Evolutionary conservation across 2,329 filamentous ascomycete species (phyloP), one percentile per base, ranked within the genome.

Genomic region (Cryphonectria radicalis): DNA sequence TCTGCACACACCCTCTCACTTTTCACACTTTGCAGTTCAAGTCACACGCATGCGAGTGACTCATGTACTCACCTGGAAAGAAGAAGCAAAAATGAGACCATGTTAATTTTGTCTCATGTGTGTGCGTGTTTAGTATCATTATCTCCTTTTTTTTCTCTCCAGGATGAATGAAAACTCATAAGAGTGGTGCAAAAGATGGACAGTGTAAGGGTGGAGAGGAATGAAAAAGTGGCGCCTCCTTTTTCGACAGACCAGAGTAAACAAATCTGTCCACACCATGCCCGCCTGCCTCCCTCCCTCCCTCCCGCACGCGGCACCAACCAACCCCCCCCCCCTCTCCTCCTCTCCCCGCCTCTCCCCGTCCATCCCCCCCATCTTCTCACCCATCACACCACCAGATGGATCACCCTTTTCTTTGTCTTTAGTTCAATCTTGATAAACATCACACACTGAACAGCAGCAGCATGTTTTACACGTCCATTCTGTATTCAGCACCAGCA

Each of bases 401-500:
- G 10, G 1, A 50, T 22, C 14, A n/a, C 19, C 6, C 1, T 19
- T 46, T 19, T 8, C 17, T 22, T 7, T 5, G 2, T 1, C 6
- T 8, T 5, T 43, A 1, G 5, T 43, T 43, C 42, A 32, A 32
- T 3, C 32, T 32, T 43, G 8, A 11, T 4, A 43, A 14, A 4
- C 19, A 42, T 25, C 13, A 8, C 22, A 22, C 22, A 22, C 7
- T 22, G 28, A n/a, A 2, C 17, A 35, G 40, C 13, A n/a, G 7
- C 17, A 35, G 40, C 13, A n/a, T 40, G 22, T 35, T 63, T 25
- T 1, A 66, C 32, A 32, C 32, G 32, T 64, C 62, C 63, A 37
- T 53, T 40, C 8, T 57, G 59, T 13, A 69, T 65, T 46, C 69
- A 71, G 64, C 68, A 70, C 68, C 71, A 72, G 64, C 55, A 60